These are phyloP conservation scores for Diutina mesorugosa DNA, from an alignment of 1,139 yeast species.

Conservation along the genomic window DNA sequence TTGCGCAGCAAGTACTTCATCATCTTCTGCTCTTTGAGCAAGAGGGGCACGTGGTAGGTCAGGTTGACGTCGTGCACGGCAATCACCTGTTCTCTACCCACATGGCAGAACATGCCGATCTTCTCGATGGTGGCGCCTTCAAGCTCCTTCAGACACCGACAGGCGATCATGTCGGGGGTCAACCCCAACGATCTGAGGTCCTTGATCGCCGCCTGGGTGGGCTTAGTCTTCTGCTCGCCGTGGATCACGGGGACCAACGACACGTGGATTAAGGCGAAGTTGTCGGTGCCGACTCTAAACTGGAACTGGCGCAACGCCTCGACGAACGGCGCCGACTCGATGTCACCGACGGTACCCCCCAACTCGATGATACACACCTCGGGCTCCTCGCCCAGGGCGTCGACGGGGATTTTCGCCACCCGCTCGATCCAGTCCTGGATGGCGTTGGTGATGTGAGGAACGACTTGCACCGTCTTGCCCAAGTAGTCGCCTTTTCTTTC, in stretches of 20 bases:
- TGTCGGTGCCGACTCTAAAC: constrained; percentile 88
- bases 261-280: constrained; percentile 92
- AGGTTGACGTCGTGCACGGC: constrained; percentile 96
- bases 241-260: constrained; percentile 95
- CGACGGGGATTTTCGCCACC: constrained; percentile 86
- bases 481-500: constrained; percentile 96
- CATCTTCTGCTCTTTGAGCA: constrained; percentile 79
- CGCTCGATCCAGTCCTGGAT: constrained; percentile 98
- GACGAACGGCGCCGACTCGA: constrained; percentile 96
- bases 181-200: constrained; percentile 92
- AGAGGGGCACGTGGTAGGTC: constrained; percentile 91
- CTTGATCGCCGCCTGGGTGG: constrained; percentile 97
- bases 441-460: constrained; percentile 93
- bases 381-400: constrained; percentile 75
- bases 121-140: constrained; percentile 80
- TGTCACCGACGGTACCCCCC: constrained; percentile 99
- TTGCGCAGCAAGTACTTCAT: constrained; percentile 62
- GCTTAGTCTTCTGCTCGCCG: constrained; percentile 98
- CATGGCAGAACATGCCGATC: constrained; percentile 98
- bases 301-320: constrained; percentile 98
- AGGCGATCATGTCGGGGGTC: constrained; percentile 93
- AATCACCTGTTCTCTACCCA: constrained; percentile 91
- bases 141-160: constrained; percentile 83
- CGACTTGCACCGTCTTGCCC: constrained; percentile 99
- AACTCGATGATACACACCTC: constrained; percentile 93